phyloP scores from a whole-genome alignment of 2,329 filamentous ascomycete genomes.

The Exophiala calicioides region DNA sequence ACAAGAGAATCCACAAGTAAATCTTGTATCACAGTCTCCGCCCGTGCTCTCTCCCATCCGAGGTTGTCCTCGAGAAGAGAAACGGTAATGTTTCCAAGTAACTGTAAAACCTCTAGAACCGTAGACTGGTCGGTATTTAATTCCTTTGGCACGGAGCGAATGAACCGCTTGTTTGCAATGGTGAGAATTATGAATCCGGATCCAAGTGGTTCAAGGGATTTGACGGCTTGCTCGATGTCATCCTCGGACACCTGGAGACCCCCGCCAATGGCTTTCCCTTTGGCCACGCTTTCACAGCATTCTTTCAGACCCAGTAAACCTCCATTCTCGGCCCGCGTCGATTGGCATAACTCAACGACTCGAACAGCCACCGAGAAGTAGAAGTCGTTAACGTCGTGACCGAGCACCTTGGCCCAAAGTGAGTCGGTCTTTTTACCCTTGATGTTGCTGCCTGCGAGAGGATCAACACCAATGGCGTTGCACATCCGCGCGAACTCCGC shows the following conservation, averaged over 20 bases:
- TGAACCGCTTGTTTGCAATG: constrained; percentile 82
- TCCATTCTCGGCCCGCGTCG: constrained; percentile 85
- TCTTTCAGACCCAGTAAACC: constrained; percentile 84
- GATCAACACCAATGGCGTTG: constrained; percentile 92
- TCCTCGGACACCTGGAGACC: constrained; percentile 83
- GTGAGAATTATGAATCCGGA: constrained; percentile 82
- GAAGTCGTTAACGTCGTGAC: constrained; percentile 92
- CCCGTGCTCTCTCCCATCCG: constrained; percentile 78
- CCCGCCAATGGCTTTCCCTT: constrained; percentile 71
- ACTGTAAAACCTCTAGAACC: constrained; percentile 85
- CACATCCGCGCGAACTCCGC: constrained; percentile 99
- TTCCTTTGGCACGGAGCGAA: constrained; percentile 91
- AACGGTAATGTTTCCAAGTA: constrained; percentile 85
- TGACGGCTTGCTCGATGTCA: constrained; percentile 86
- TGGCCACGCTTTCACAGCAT: constrained; percentile 72
- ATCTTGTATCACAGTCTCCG: constrained; percentile 89
- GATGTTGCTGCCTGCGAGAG: constrained; percentile 69
- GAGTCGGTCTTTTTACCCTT: constrained; percentile 60
- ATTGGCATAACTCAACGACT: constrained; percentile 87
- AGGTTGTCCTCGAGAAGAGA: constrained; percentile 87
- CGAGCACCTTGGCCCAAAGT: constrained; percentile 90
- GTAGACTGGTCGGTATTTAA: constrained; percentile 91
- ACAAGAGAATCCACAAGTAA: constrained; percentile 84
- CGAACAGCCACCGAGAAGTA: constrained; percentile 97
- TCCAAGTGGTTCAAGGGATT: constrained; percentile 81